These are phyloP conservation scores for Lactarius indigo DNA, from an alignment of 768 basidiomycete species.

Conservation along the genomic window DNA sequence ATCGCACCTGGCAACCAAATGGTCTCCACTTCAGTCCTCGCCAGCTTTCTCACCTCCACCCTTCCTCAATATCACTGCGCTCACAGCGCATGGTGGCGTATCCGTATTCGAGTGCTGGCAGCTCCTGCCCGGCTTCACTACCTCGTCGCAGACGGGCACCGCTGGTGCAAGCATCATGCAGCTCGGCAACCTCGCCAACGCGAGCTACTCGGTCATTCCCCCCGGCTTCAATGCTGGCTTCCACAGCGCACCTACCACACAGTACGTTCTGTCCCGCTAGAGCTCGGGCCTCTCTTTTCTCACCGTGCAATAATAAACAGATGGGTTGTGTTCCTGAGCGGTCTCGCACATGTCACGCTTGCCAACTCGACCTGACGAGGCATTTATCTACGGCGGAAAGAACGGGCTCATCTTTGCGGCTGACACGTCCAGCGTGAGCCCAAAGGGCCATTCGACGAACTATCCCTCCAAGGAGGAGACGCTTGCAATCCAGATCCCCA, in stretches of 20 bases:
- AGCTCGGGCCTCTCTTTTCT: background rate
- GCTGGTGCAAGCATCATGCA: constrained; percentile 28
- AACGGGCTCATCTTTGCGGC: constrained; percentile 28
- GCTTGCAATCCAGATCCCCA: constrained; percentile 29
- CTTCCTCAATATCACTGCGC: constrained; percentile 20
- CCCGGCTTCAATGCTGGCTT: constrained; percentile 51
- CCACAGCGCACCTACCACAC: constrained; percentile 48
- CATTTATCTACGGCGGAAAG: constrained; percentile 24
- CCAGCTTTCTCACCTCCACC: constrained; percentile 5
- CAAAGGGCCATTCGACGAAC: constrained; percentile 27
- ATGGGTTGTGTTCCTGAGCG: constrained; percentile 28
- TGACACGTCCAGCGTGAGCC: constrained; percentile 21
- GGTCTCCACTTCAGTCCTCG: background rate
- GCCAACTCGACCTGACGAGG: constrained; percentile 23
- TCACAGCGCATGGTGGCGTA: constrained; percentile 9
- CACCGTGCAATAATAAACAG: constrained; percentile 8
- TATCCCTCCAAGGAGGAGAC: constrained; percentile 28
- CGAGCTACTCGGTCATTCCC: constrained; percentile 32
- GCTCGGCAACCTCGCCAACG: constrained; percentile 29
- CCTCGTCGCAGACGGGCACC: constrained; percentile 30
- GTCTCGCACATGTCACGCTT: constrained; percentile 29
- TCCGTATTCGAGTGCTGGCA: constrained; percentile 32
- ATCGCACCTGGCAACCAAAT: background rate
- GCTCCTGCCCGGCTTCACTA: constrained; percentile 27
- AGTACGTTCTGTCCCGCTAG: constrained; percentile 24